Percentiles rank a stretch among this genome's conserved stretches.
These are phyloP conservation scores for Flaveria brownii DNA, from an alignment of 129 eudicot species.

Conservation along the genomic window DNA sequence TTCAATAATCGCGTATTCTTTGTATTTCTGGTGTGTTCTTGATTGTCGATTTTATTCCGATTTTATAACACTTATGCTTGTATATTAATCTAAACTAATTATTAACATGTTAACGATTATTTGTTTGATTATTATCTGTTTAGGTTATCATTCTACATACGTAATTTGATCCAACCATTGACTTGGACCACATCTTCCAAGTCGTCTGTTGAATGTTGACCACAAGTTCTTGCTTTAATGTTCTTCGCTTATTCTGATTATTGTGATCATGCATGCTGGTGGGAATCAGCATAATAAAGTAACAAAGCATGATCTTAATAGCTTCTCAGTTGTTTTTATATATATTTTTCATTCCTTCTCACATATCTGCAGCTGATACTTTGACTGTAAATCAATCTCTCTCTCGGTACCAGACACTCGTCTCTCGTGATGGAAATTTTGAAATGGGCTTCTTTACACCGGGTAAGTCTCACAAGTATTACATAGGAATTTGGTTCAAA, in stretches of 20 bases:
- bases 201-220: not conserved
- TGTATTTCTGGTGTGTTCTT: too few species aligned
- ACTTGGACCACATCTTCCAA: not conserved
- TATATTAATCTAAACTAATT: too few species aligned
- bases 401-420: slow-evolving; percentile 41
- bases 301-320: not conserved
- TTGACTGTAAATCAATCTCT: slow-evolving; percentile 36
- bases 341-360: not conserved
- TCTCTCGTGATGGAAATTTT: slow-evolving; percentile 32
- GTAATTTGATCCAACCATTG: not conserved
- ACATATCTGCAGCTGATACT: slow-evolving; percentile 23
- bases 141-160: not conserved
- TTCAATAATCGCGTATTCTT: too few species aligned
- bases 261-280: not conserved
- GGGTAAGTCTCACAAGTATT: slow-evolving; percentile 35
- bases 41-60: too few species aligned
- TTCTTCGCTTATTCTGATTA: not conserved
- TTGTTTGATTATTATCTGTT: too few species aligned
- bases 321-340: slow-evolving; percentile 11
- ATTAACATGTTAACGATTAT: too few species aligned
- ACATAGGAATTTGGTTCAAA: slow-evolving; percentile 57
- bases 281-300: not conserved
- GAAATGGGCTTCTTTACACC: slow-evolving; percentile 48
- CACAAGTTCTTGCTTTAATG: not conserved
- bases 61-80: too few species aligned